A percentile compares a stretch with the other conserved stretches of the same genome.
Evolutionary conservation across 2,329 filamentous ascomycete genomes (phyloP).

Genomic region (Arthrocladium fulminans): DNA sequence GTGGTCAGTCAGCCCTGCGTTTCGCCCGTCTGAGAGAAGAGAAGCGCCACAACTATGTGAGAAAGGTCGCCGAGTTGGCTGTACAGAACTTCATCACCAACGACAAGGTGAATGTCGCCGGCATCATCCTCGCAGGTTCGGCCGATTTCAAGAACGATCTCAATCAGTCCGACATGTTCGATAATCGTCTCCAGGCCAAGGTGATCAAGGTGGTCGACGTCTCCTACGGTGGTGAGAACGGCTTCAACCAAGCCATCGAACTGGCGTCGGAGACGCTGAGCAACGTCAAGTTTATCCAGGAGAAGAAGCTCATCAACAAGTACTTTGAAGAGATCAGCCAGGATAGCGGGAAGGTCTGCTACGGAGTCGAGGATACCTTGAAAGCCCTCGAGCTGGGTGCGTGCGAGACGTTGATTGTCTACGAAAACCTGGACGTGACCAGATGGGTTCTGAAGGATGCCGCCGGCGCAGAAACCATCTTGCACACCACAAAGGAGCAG

Average conservation of each 20-base stretch:
- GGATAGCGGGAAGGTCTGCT: slow-evolving; percentile 93
- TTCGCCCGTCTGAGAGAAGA: slow-evolving; percentile 98
- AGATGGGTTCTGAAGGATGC: slow-evolving; percentile 83
- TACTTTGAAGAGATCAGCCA: slow-evolving; percentile 99
- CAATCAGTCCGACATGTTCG: slow-evolving; percentile 95
- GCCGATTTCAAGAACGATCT: slow-evolving; percentile 99
- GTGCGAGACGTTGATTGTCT: slow-evolving; percentile 88
- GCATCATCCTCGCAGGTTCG: slow-evolving; percentile 88
- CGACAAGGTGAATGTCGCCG: slow-evolving; percentile 97
- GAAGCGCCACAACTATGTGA: slow-evolving; percentile 99
- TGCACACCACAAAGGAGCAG: slow-evolving; percentile 83
- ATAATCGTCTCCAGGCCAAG: slow-evolving; percentile 80
- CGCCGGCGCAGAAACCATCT: slow-evolving; percentile 59
- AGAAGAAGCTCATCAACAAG: slow-evolving; percentile 98
- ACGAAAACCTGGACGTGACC: slow-evolving; percentile 91
- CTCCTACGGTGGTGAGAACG: slow-evolving; percentile 97
- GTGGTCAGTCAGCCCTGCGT: slow-evolving; percentile 98
- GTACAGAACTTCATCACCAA: slow-evolving; percentile 98
- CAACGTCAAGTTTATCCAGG: slow-evolving; percentile 99
- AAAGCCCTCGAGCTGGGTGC: slow-evolving; percentile 95
- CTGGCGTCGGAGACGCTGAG: slow-evolving; percentile 87
- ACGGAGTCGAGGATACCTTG: slow-evolving; percentile 93
- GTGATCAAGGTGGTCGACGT: slow-evolving; percentile 99
- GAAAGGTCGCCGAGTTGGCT: slow-evolving; percentile 93
- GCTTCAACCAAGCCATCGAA: slow-evolving; percentile 99